Conservation (phyloP, 2,329 filamentous ascomycete species). For the Fusarium oligoseptatum region DNA sequence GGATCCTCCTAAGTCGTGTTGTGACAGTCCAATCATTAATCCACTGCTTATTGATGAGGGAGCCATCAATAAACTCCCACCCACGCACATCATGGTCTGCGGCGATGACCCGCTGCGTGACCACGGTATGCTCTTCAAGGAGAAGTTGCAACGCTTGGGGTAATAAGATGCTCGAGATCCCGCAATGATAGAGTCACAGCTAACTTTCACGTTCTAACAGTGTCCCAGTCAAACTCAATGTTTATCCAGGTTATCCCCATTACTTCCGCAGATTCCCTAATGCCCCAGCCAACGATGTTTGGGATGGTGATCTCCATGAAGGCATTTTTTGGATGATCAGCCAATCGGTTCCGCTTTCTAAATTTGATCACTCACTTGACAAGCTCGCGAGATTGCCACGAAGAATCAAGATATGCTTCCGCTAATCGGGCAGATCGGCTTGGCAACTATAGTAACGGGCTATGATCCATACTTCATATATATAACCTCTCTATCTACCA, state of each 20-base stretch:
- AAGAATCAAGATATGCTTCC: neutral
- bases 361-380: neutral
- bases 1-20: neutral
- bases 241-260: neutral
- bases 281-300: neutral
- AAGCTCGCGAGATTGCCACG: neutral
- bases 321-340: neutral
- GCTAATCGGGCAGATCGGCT: neutral
- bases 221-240: neutral
- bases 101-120: neutral
- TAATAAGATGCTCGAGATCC: neutral
- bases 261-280: neutral
- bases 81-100: neutral
- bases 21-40: neutral
- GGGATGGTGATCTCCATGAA: neutral
- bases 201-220: neutral
- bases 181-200: neutral
- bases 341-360: neutral
- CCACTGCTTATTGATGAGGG: neutral
- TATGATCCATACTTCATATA: neutral
- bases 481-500: neutral
- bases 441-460: neutral
- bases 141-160: neutral
- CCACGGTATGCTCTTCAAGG: neutral
- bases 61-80: neutral